Evolutionary conservation across 2,329 filamentous ascomycete species (phyloP).

Genomic region (Colletotrichum eremochloae): DNA sequence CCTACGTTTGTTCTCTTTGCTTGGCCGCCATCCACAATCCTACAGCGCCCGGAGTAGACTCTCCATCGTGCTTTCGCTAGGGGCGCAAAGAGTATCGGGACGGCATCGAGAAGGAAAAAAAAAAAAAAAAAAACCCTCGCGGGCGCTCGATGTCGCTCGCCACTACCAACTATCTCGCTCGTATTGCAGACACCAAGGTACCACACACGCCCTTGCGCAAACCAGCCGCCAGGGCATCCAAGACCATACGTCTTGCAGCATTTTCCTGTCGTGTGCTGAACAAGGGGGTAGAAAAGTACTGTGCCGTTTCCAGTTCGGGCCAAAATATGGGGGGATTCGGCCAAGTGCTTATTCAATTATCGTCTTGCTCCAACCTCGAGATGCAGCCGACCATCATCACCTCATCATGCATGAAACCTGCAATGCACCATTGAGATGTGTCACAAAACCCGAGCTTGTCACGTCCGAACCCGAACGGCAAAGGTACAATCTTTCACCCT

Average conservation of each 20-base stretch:
- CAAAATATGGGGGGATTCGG: constrained; percentile 6
- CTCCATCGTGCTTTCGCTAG: not conserved
- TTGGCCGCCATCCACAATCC: not conserved
- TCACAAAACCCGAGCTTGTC: constrained; percentile 18
- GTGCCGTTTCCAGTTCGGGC: constrained; percentile 4
- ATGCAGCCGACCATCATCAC: constrained; percentile 30
- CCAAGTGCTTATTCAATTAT: constrained; percentile 33
- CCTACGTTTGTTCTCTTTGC: not conserved
- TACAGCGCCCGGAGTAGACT: not conserved
- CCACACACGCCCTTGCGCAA: not conserved
- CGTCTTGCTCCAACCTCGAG: constrained; percentile 30
- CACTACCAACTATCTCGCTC: constrained; percentile 33
- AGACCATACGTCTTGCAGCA: not conserved
- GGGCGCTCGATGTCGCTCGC: constrained; percentile 14
- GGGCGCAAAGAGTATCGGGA: not conserved
- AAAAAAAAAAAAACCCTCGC: not conserved
- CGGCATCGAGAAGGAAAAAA: not conserved
- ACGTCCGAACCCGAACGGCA: not conserved
- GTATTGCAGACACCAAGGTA: constrained; percentile 8
- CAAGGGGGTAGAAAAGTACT: constrained; percentile 1
- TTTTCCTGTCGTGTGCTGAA: not conserved
- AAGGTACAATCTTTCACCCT: constrained; percentile 5
- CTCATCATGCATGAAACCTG: constrained; percentile 37
- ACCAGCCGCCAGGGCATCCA: constrained; percentile 3
- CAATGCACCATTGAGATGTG: constrained; percentile 27